Percentiles rank a stretch among this genome's conserved stretches.
These are phyloP conservation scores for Hymenoscyphus fraxineus DNA, from an alignment of 2,329 filamentous ascomycete genomes.

Conservation along the genomic window DNA sequence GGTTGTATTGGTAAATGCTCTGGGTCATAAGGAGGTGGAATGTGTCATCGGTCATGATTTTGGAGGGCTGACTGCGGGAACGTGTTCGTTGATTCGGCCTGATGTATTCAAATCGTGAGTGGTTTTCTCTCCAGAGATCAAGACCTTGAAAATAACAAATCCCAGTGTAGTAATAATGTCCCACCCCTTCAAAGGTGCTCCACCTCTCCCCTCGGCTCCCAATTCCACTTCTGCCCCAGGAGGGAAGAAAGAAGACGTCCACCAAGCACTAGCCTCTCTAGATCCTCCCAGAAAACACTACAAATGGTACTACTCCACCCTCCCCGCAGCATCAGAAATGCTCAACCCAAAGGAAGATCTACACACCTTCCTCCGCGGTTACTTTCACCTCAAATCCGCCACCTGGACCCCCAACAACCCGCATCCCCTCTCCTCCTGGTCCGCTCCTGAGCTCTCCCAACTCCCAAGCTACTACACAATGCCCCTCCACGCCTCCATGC, in stretches of 20 bases:
- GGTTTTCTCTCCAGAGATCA: neutral
- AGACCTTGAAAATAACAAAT: neutral
- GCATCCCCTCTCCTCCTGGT: constrained; percentile 51
- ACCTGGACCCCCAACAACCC: constrained; percentile 55
- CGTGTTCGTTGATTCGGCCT: constrained; percentile 58
- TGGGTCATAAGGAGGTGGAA: constrained; percentile 55
- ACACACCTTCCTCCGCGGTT: constrained; percentile 59
- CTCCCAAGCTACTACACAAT: constrained; percentile 69
- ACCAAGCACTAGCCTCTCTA: constrained; percentile 51
- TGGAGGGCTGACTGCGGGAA: constrained; percentile 56
- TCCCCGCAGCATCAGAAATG: constrained; percentile 46
- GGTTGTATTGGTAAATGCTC: constrained; percentile 54
- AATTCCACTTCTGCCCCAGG: constrained; percentile 13
- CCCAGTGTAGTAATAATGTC: constrained; percentile 55
- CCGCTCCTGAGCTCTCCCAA: constrained; percentile 51
- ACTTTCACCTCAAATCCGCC: constrained; percentile 65
- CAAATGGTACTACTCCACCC: constrained; percentile 61
- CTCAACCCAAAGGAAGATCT: constrained; percentile 49
- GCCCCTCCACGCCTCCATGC: constrained; percentile 55
- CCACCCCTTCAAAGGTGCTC: constrained; percentile 57
- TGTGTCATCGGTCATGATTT: constrained; percentile 66
- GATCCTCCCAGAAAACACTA: constrained; percentile 63
- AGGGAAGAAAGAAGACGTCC: constrained; percentile 43
- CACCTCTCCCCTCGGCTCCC: constrained; percentile 41
- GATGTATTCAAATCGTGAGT: constrained; percentile 57